phyloP scores from a whole-genome alignment of 305 asterid genomes.

The Fraxinus sp. region DNA sequence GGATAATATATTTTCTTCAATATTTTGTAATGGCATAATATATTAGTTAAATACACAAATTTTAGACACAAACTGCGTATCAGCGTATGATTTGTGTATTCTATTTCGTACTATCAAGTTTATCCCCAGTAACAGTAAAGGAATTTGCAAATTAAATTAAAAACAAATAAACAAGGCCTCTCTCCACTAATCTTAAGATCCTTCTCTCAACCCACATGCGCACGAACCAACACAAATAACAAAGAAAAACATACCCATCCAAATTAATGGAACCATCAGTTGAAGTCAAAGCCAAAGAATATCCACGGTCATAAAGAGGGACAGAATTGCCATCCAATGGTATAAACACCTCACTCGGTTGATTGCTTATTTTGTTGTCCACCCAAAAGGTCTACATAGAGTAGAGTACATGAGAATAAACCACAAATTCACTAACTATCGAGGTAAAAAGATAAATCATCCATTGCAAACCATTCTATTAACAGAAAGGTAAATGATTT shows the following conservation, averaged over 20 bases:
- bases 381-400: constrained; percentile 71
- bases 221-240: constrained; percentile 21
- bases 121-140: neutral
- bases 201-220: neutral
- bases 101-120: neutral
- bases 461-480: constrained; percentile 4
- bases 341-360: constrained; percentile 43
- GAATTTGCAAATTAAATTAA: neutral
- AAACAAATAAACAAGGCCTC: neutral
- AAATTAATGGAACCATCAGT: constrained; percentile 55
- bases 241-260: constrained; percentile 53
- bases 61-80: neutral
- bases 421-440: constrained; percentile 7
- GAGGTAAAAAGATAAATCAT: constrained; percentile 14
- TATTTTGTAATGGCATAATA: neutral
- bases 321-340: constrained; percentile 69
- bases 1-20: neutral
- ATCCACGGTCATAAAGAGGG: constrained; percentile 93
- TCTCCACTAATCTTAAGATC: neutral
- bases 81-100: neutral
- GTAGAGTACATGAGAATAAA: constrained; percentile 20
- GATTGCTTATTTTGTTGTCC: constrained; percentile 51
- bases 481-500: constrained; percentile 5
- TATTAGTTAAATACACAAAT: neutral
- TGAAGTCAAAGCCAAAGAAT: constrained; percentile 74